These are phyloP conservation scores for Dipteronia dyeriana DNA, from an alignment of 345 rosid genomes.

Conservation along the genomic window DNA sequence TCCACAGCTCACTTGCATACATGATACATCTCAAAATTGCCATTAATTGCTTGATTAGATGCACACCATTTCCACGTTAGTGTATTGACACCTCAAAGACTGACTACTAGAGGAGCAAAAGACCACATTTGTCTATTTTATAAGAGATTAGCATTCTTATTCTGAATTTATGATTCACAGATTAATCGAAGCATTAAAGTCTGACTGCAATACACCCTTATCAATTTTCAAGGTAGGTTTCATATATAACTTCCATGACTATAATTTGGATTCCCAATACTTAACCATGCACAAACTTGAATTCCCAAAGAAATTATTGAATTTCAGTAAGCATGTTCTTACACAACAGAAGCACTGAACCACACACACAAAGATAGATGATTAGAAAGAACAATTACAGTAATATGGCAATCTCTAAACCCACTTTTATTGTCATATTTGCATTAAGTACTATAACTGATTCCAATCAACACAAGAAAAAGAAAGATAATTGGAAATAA, in stretches of 20 bases:
- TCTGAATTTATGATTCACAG: background rate
- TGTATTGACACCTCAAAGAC: background rate
- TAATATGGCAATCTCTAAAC: background rate
- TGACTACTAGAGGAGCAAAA: background rate
- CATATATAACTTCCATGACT: background rate
- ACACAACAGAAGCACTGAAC: background rate
- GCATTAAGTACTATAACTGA: constrained; percentile 1
- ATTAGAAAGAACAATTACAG: background rate
- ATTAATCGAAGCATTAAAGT: background rate
- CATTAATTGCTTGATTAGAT: background rate
- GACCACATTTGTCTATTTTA: background rate
- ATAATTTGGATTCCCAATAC: background rate
- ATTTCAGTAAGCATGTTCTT: background rate
- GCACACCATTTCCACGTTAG: background rate
- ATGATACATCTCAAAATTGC: background rate
- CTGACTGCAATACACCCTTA: background rate
- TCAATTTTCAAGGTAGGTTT: background rate
- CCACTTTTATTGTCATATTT: background rate
- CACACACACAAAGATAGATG: background rate
- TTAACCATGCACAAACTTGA: background rate
- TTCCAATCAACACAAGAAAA: background rate
- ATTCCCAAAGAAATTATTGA: constrained; percentile 1
- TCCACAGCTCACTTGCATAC: background rate
- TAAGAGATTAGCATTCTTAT: background rate
- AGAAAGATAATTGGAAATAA: background rate